These are phyloP conservation scores for Ascochyta pisi DNA, from an alignment of 2,329 filamentous ascomycete genomes.

Conservation along the genomic window DNA sequence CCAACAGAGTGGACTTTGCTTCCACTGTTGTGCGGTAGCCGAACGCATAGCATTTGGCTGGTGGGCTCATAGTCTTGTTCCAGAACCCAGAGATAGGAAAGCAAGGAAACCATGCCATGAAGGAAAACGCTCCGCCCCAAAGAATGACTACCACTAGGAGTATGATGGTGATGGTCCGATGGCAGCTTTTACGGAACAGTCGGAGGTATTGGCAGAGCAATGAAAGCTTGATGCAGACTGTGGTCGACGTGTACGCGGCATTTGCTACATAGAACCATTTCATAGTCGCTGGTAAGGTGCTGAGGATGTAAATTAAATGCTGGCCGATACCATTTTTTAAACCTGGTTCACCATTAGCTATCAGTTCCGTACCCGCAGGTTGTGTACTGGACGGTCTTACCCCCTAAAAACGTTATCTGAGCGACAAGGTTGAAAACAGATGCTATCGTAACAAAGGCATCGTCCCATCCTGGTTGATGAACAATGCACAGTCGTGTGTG, in stretches of 20 bases:
- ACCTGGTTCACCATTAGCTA: not conserved
- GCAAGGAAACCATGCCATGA: slow-evolving; percentile 41
- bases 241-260: slow-evolving; percentile 5
- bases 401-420: slow-evolving; percentile 1
- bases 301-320: slow-evolving; percentile 3
- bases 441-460: slow-evolving; percentile 5
- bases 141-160: slow-evolving; percentile 23
- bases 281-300: not conserved
- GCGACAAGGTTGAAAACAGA: slow-evolving; percentile 1
- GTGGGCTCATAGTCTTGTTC: slow-evolving; percentile 17
- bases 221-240: slow-evolving; percentile 26
- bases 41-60: slow-evolving; percentile 37
- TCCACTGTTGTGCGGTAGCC: slow-evolving; percentile 22
- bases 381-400: not conserved
- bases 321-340: slow-evolving; percentile 1
- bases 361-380: not conserved
- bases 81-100: slow-evolving; percentile 33
- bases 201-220: slow-evolving; percentile 44
- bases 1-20: slow-evolving; percentile 28
- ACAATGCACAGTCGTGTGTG: not conserved
- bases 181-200: slow-evolving; percentile 29
- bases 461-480: slow-evolving; percentile 5
- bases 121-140: slow-evolving; percentile 37
- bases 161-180: slow-evolving; percentile 21
- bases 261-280: slow-evolving; percentile 12